Conservation (phyloP, 305 asterid species). For the Rubia peregrina region DNA sequence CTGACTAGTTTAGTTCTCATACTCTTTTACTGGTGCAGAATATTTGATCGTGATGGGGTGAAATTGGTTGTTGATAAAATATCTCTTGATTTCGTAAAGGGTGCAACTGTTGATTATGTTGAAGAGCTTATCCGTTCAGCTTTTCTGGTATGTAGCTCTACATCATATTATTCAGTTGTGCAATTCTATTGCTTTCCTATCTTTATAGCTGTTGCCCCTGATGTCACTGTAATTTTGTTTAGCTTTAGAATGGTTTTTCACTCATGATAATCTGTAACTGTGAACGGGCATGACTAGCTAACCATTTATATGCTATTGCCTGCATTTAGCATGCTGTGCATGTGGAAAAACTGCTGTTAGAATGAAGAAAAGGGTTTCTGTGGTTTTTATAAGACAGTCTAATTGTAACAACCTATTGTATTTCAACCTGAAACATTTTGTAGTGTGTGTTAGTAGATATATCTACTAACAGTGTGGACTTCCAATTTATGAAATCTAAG, state of each 20-base stretch:
- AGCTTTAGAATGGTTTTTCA: not conserved
- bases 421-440: not conserved
- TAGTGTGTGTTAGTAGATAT: too few species aligned
- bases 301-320: not conserved
- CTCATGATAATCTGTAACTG: not conserved
- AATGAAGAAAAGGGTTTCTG: not conserved
- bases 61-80: constrained; percentile 84
- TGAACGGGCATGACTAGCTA: not conserved
- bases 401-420: not conserved
- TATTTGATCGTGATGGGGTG: constrained; percentile 87
- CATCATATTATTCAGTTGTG: not conserved
- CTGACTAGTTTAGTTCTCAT: not conserved
- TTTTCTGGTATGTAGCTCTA: constrained; percentile 62
- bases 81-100: constrained; percentile 80
- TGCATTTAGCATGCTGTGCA: not conserved
- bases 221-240: not conserved
- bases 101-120: constrained; percentile 86
- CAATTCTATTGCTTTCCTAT: not conserved
- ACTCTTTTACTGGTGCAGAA: constrained; percentile 36
- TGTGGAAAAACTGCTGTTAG: not conserved
- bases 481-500: not conserved
- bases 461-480: not conserved
- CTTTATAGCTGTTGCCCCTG: not conserved
- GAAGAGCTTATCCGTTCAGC: constrained; percentile 97
- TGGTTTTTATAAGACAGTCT: not conserved